These are phyloP conservation scores for Angomonas ambiguus DNA, from an alignment of 208 protist genomes.

Conservation along the genomic window DNA sequence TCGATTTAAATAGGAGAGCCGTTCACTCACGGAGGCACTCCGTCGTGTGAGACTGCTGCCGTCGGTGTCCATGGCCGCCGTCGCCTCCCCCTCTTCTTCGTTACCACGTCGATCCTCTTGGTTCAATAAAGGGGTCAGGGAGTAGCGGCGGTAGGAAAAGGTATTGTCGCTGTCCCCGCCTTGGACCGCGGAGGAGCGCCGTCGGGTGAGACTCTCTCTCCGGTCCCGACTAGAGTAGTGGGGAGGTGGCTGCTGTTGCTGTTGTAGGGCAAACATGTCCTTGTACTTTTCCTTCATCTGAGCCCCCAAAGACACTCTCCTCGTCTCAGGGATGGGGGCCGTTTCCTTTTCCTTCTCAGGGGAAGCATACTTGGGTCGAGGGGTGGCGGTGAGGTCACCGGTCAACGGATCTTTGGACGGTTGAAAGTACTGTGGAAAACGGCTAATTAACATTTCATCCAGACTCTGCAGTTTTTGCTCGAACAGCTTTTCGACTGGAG, in stretches of 20 bases:
- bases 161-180: too few relatives aligned
- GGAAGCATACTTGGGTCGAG: background rate
- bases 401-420: background rate
- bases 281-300: background rate
- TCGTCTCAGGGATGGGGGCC: background rate
- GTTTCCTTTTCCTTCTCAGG: background rate
- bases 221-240: too few relatives aligned
- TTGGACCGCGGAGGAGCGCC: too few relatives aligned
- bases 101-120: too few relatives aligned
- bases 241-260: too few relatives aligned
- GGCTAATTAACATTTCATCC: background rate
- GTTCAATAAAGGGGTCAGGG: background rate
- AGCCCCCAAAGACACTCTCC: background rate
- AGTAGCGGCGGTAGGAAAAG: background rate
- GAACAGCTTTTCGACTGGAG: background rate
- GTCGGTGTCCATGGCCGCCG: too few relatives aligned
- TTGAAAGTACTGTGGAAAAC: background rate
- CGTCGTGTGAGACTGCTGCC: too few relatives aligned
- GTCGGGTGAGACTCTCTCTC: too few relatives aligned
- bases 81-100: too few relatives aligned
- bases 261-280: background rate
- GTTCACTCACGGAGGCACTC: too few relatives aligned
- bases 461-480: background rate
- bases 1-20: background rate
- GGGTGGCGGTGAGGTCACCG: background rate